These are phyloP conservation scores for Oryza meyeriana DNA, from an alignment of 176 grass and related monocot species.

Conservation along the genomic window DNA sequence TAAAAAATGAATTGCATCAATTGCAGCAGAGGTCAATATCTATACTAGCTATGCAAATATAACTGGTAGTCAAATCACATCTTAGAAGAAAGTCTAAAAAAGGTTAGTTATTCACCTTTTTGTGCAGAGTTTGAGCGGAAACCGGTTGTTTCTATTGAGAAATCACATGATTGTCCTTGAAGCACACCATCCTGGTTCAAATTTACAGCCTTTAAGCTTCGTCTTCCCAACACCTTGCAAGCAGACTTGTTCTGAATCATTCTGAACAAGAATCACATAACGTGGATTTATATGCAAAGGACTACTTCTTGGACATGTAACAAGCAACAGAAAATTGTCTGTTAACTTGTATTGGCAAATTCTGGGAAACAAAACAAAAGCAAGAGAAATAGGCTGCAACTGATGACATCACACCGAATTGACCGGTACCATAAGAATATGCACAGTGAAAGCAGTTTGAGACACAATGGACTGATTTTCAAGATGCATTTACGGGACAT, in stretches of 20 bases:
- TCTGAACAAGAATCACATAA: conserved; percentile 5
- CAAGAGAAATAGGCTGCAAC: neutral
- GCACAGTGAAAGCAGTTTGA: neutral
- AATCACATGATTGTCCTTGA: neutral
- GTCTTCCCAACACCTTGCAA: neutral
- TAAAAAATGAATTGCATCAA: neutral
- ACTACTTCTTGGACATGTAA: neutral
- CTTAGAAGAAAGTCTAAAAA: neutral
- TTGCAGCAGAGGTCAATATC: neutral
- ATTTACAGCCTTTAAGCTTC: neutral
- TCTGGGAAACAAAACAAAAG: conserved; percentile 4
- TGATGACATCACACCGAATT: neutral
- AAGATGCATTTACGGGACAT: neutral
- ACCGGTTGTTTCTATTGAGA: neutral
- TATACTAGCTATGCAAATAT: neutral
- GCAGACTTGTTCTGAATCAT: neutral
- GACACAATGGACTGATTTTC: neutral
- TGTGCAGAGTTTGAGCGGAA: neutral
- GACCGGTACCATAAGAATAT: neutral
- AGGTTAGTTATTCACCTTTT: neutral
- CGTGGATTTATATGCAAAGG: conserved; percentile 2
- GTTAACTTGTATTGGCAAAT: neutral
- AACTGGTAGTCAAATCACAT: neutral
- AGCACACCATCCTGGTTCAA: neutral
- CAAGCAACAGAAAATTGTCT: neutral